Percentiles rank a stretch among this genome's conserved stretches.
These are phyloP conservation scores for Pulveroboletus sp. DNA, from an alignment of 768 basidiomycete genomes.

Conservation along the genomic window DNA sequence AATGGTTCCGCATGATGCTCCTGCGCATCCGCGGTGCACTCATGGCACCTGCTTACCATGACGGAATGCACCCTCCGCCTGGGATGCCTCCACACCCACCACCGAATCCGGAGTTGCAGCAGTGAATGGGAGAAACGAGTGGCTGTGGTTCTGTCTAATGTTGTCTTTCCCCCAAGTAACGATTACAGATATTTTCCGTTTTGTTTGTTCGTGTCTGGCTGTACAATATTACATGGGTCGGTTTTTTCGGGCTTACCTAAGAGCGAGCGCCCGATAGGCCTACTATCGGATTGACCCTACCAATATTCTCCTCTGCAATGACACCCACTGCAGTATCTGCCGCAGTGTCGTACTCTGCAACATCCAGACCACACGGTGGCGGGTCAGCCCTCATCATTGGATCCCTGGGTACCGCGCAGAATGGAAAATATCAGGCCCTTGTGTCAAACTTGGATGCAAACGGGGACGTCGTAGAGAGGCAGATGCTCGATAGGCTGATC, in stretches of 20 bases:
- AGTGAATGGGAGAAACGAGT: slow-evolving; percentile 9
- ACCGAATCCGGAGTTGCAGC: slow-evolving; percentile 32
- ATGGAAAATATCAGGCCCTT: slow-evolving; percentile 75
- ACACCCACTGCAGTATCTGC: slow-evolving; percentile 57
- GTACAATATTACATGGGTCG: not conserved
- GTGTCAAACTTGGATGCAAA: slow-evolving; percentile 57
- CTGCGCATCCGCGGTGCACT: slow-evolving; percentile 73
- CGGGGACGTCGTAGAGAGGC: slow-evolving; percentile 59
- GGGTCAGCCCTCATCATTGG: slow-evolving; percentile 71
- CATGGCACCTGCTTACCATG: slow-evolving; percentile 46
- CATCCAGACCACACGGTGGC: slow-evolving; percentile 22
- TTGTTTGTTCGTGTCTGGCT: not conserved
- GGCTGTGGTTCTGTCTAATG: slow-evolving; percentile 1
- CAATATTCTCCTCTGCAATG: slow-evolving; percentile 40
- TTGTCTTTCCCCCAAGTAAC: slow-evolving; percentile 1
- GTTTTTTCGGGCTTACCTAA: slow-evolving; percentile 26
- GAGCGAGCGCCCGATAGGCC: slow-evolving; percentile 18
- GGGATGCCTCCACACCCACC: slow-evolving; percentile 37
- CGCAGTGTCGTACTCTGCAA: slow-evolving; percentile 13
- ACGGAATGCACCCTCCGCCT: slow-evolving; percentile 37
- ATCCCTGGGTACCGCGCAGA: slow-evolving; percentile 71
- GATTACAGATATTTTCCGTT: slow-evolving; percentile 2
- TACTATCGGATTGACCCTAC: not conserved
- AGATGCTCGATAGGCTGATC: slow-evolving; percentile 79
- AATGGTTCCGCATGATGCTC: slow-evolving; percentile 87